phyloP scores from a whole-genome alignment of 2,329 filamentous ascomycete genomes.

The Beauveria scarabaeidicola region DNA sequence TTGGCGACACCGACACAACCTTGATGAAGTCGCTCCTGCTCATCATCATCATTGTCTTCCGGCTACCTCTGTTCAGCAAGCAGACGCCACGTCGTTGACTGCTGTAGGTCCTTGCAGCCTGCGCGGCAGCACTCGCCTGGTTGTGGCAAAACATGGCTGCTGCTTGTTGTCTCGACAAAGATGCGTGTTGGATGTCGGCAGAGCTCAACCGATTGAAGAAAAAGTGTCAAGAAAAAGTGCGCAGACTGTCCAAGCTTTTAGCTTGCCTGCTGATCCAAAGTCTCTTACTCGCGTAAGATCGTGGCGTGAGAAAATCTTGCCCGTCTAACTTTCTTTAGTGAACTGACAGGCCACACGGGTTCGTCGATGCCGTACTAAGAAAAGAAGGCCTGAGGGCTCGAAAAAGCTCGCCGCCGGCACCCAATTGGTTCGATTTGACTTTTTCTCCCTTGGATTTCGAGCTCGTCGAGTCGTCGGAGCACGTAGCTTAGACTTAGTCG shows the following conservation, averaged over 20 bases:
- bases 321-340: background rate
- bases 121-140: conserved; percentile 3
- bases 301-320: background rate
- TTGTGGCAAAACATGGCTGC: conserved; percentile 7
- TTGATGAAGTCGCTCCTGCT: background rate
- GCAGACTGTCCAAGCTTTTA: background rate
- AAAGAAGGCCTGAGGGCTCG: background rate
- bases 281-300: background rate
- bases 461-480: too few species aligned
- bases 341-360: background rate
- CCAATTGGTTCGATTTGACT: background rate
- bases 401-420: background rate
- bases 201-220: background rate
- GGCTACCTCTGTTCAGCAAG: background rate
- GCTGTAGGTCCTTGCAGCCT: background rate
- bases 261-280: background rate
- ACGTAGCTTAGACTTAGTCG: too few species aligned
- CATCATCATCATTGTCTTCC: too few species aligned
- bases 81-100: too few species aligned
- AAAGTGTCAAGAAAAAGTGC: background rate
- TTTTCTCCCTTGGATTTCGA: background rate
- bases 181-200: background rate
- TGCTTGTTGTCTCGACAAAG: background rate
- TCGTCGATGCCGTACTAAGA: background rate
- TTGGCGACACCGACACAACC: background rate